Conservation (phyloP, 306 rosid genomes). For the Senna tora region DNA sequence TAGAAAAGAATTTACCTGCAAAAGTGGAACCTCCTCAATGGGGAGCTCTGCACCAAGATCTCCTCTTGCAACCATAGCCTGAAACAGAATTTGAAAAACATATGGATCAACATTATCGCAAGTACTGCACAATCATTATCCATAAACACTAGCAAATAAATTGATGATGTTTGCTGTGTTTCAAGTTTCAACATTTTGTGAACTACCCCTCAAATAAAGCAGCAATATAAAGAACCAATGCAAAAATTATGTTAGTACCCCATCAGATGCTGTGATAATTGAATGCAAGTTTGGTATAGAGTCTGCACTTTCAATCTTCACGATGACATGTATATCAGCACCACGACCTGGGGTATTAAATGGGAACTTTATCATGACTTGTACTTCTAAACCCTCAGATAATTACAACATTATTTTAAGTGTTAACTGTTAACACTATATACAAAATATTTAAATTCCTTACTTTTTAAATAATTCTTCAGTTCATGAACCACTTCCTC, state of each 20-base stretch:
- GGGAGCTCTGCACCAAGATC: conserved; percentile 68
- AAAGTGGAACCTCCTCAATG: conserved; percentile 60
- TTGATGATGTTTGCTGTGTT: conserved; percentile 18
- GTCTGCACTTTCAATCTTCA: conserved; percentile 95
- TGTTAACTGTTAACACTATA: too few species aligned
- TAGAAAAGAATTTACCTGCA: conserved; percentile 43
- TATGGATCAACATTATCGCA: conserved; percentile 1
- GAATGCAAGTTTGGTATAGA: conserved; percentile 93
- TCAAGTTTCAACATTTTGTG: conserved; percentile 9
- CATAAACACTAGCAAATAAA: conserved; percentile 1
- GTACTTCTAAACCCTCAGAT: conserved; percentile 11
- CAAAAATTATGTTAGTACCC: conserved; percentile 46
- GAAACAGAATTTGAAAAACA: conserved; percentile 24
- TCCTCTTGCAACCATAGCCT: conserved; percentile 70
- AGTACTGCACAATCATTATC: conserved; percentile 20
- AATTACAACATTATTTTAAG: conserved; percentile 7
- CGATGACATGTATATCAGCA: conserved; percentile 94
- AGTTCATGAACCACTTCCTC: conserved; percentile 91
- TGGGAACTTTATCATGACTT: conserved; percentile 20
- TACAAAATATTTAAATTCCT: background rate
- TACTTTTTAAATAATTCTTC: conserved; percentile 91
- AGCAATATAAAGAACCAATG: conserved; percentile 23
- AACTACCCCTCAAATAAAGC: conserved; percentile 17
- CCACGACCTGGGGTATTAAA: conserved; percentile 62
- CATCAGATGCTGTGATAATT: conserved; percentile 73